Evolutionary conservation across 2,329 filamentous ascomycete genomes (phyloP), one percentile per base, ranked within the genome.

Genomic region (Remersonia thermophila): DNA sequence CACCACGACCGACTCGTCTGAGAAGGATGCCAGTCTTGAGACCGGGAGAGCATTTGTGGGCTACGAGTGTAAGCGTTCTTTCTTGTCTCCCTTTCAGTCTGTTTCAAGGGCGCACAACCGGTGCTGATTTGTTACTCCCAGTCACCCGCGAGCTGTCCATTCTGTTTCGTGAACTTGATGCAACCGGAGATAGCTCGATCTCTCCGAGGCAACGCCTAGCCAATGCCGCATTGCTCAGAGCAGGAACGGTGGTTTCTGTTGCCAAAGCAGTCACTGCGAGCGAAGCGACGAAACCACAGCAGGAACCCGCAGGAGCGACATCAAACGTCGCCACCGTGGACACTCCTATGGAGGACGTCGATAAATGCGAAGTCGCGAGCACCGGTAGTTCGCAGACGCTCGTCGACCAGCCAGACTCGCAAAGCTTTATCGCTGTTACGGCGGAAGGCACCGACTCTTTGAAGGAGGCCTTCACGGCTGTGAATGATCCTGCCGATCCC

Each of bases 201-300:
- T 73, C 69, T 30, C 86, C 86, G 2, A 77, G 78, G 3, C 78
- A 81, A 47, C 75, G 84, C 45, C 68, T 95, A 25, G 86, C 86
- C 17, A 79, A 85, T 33, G 71, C 87, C 27, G 86, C 86, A 1
- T 65, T 94, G 15, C 73, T 61, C 27, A 49, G 50, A 26, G 43
- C 55, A 2, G 47, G 51, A 11, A 49, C 51, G 37, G 18, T 48
- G 13, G 36, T 35, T 7, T 36, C 38, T 4, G 43, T 46, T 4
- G n/a, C 27, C 13, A 36, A 38, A 10, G 34, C 28, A 25, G 32
- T 18, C 11, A 5, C 20, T 23, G 20, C 9, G n/a, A n/a, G n/a
- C 9, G 20, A 5, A 6, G 20, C 20, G 20, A 23, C 20, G 20
- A 23, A 23, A 23, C 20, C 20, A 5, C 20, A 6, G 9, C 20